Conservation (phyloP, 495 filamentous ascomycete species). For the Neurospora sp. region DNA sequence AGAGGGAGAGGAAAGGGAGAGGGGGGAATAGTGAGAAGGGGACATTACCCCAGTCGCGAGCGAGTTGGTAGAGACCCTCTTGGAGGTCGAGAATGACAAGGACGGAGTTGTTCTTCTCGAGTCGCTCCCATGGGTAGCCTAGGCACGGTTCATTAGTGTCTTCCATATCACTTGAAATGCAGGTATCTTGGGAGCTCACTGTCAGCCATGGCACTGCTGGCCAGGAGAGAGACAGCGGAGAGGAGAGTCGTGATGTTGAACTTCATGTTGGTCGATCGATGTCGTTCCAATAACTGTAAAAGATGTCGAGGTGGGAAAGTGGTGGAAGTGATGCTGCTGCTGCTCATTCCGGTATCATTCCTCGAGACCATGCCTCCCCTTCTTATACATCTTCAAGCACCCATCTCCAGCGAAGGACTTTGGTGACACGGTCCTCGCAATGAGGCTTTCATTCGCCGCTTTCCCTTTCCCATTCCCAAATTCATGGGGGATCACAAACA, state of each 20-base stretch:
- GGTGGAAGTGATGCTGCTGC: background rate
- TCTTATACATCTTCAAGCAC: background rate
- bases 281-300: background rate
- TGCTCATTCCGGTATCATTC: background rate
- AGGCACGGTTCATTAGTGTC: background rate
- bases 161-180: background rate
- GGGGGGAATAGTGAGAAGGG: background rate
- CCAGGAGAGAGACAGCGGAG: conserved; percentile 10
- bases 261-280: conserved; percentile 9
- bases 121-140: conserved; percentile 13
- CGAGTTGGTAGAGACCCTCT: conserved; percentile 55
- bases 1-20: background rate
- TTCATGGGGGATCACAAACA: background rate
- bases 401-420: background rate
- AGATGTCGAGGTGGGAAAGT: background rate
- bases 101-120: conserved; percentile 18
- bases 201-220: conserved; percentile 9
- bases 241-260: conserved; percentile 4
- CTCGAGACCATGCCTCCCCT: background rate
- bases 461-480: no score
- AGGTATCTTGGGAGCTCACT: background rate
- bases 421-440: background rate
- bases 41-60: conserved; percentile 45
- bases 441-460: background rate
- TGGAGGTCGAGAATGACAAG: conserved; percentile 66